These are phyloP conservation scores for Artomyces pyxidatus DNA, from an alignment of 768 basidiomycete species.

Conservation along the genomic window DNA sequence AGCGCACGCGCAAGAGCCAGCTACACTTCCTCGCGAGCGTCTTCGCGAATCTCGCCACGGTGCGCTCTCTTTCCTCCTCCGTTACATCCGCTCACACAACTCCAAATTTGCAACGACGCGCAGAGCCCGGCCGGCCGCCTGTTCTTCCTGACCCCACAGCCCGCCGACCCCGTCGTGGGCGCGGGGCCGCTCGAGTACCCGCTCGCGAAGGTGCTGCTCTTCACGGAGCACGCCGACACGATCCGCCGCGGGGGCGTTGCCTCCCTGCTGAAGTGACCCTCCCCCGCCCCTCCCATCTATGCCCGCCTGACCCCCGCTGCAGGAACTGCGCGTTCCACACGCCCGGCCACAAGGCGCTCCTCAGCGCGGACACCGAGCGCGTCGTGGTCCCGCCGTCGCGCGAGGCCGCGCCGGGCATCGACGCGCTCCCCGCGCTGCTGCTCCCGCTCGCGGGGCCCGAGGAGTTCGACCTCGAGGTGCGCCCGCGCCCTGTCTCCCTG, in stretches of 20 bases:
- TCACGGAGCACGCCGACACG: slow-evolving; percentile 83
- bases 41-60: slow-evolving; percentile 84
- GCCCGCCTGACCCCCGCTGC: no score
- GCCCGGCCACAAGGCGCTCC: slow-evolving; percentile 60
- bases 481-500: slow-evolving; percentile 5
- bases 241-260: slow-evolving; percentile 85
- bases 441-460: slow-evolving; percentile 92
- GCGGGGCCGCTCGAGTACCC: slow-evolving; percentile 61
- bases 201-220: slow-evolving; percentile 70
- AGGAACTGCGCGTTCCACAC: slow-evolving; percentile 78
- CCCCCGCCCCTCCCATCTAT: no score
- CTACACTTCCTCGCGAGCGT: slow-evolving; percentile 91
- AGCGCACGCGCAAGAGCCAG: slow-evolving; percentile 59
- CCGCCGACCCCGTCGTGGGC: slow-evolving; percentile 37
- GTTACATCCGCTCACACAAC: background rate
- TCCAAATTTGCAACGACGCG: background rate
- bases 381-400: slow-evolving; percentile 53
- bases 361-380: slow-evolving; percentile 52
- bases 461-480: slow-evolving; percentile 86
- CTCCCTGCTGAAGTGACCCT: slow-evolving; percentile 75
- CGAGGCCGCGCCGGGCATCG: slow-evolving; percentile 63
- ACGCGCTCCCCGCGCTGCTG: slow-evolving; percentile 77
- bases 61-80: slow-evolving; percentile 28
- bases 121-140: slow-evolving; percentile 72
- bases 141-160: slow-evolving; percentile 69